Conservation (phyloP, 495 filamentous ascomycete genomes). For the Immersiella caudata region DNA sequence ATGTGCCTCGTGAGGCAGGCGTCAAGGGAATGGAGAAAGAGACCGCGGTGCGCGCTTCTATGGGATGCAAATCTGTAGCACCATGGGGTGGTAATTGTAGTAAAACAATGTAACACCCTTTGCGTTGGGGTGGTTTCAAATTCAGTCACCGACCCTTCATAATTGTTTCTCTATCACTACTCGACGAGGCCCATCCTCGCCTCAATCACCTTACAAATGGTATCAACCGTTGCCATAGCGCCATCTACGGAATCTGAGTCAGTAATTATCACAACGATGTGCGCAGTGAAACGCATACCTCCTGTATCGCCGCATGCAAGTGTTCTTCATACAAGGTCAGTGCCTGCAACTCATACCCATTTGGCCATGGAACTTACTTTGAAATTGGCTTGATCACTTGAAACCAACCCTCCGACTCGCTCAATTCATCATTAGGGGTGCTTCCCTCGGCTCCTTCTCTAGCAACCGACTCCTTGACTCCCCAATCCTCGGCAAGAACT, state of each 20-base stretch:
- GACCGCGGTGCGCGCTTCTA: background rate
- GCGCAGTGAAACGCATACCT: slow-evolving; percentile 22
- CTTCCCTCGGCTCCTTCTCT: slow-evolving; percentile 45
- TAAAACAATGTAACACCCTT: background rate
- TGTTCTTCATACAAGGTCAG: slow-evolving; percentile 22
- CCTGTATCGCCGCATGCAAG: slow-evolving; percentile 41
- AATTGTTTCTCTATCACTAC: background rate
- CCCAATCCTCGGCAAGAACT: slow-evolving; percentile 76
- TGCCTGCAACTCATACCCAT: no score
- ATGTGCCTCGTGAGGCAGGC: background rate
- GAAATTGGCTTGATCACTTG: slow-evolving; percentile 60
- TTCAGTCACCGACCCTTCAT: background rate
- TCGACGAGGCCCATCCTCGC: slow-evolving; percentile 39
- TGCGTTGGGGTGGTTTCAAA: background rate
- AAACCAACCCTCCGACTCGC: slow-evolving; percentile 63
- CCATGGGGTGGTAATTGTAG: background rate
- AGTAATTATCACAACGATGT: background rate
- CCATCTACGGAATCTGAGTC: slow-evolving; percentile 46
- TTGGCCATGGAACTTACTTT: no score
- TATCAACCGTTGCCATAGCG: slow-evolving; percentile 78
- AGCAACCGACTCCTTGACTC: slow-evolving; percentile 49
- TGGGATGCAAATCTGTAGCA: background rate
- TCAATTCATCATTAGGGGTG: background rate
- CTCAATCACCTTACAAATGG: slow-evolving; percentile 68
- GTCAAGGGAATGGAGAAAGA: background rate